Conservation (phyloP, 2,329 filamentous ascomycete species). For the Fonsecaea multimorphosa region DNA sequence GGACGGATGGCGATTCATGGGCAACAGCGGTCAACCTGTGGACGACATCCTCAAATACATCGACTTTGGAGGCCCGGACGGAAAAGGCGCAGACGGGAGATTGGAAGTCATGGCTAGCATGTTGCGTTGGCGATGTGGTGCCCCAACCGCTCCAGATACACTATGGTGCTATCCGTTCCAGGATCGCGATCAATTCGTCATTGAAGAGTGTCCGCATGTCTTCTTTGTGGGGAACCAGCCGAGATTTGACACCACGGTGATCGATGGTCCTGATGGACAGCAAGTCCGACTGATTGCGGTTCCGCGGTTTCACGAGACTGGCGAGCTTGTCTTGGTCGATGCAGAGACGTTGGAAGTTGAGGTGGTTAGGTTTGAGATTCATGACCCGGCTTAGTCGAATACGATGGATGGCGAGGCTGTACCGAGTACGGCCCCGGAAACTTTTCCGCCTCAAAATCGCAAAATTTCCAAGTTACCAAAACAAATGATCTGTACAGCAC, state of each 20-base stretch:
- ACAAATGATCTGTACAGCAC: neutral
- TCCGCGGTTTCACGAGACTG: slow-evolving; percentile 78
- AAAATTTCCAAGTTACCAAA: neutral
- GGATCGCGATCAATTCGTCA: slow-evolving; percentile 86
- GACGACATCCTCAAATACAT: slow-evolving; percentile 95
- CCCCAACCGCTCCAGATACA: slow-evolving; percentile 94
- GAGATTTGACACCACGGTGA: slow-evolving; percentile 72
- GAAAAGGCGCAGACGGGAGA: slow-evolving; percentile 57
- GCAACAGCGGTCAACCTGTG: slow-evolving; percentile 88
- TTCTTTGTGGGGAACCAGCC: slow-evolving; percentile 90
- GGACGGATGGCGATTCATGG: slow-evolving; percentile 86
- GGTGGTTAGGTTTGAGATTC: slow-evolving; percentile 64
- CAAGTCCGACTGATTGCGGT: slow-evolving; percentile 79
- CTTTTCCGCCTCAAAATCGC: slow-evolving; percentile 7
- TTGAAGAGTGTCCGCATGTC: slow-evolving; percentile 83
- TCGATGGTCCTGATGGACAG: slow-evolving; percentile 69
- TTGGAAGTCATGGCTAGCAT: slow-evolving; percentile 93
- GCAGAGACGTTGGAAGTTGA: slow-evolving; percentile 82
- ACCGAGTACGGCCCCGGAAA: neutral
- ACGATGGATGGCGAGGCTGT: slow-evolving; percentile 7
- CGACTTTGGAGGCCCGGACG: slow-evolving; percentile 51
- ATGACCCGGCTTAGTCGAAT: slow-evolving; percentile 37
- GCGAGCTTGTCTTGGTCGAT: slow-evolving; percentile 83
- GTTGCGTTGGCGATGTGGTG: slow-evolving; percentile 87
- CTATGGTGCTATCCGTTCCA: slow-evolving; percentile 98